Evolutionary conservation across 2,329 filamentous ascomycete species (phyloP).

Genomic region (Annulohypoxylon truncatum): DNA sequence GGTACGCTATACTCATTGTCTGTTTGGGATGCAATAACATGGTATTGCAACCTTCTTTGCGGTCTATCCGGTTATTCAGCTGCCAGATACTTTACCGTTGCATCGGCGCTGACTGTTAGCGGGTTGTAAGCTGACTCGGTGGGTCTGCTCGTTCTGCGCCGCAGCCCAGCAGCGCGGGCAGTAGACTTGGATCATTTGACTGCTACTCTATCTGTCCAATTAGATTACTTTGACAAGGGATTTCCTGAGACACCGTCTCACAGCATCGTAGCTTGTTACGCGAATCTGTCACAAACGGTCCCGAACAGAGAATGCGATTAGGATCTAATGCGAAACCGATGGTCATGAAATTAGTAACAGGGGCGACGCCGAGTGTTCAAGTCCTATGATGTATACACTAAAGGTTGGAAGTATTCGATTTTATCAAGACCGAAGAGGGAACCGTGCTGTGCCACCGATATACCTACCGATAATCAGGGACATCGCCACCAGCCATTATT

Average conservation of each 20-base stretch:
- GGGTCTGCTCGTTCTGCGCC: constrained; percentile 18
- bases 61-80: not conserved
- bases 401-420: not conserved
- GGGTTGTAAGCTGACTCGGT: constrained; percentile 35
- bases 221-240: not conserved
- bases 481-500: not conserved
- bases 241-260: constrained; percentile 6
- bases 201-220: constrained; percentile 8
- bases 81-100: not conserved
- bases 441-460: not conserved
- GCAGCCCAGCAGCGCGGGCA: constrained; percentile 9
- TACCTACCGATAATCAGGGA: not conserved
- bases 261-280: not conserved
- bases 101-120: constrained; percentile 11
- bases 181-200: constrained; percentile 6
- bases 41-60: not conserved
- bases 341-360: constrained; percentile 2
- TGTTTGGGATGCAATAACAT: not conserved
- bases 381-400: not conserved
- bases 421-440: not conserved
- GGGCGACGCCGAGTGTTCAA: not conserved
- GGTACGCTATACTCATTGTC: constrained; percentile 2
- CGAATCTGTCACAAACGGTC: constrained; percentile 16
- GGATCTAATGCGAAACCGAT: not conserved
- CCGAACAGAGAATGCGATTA: constrained; percentile 14